A percentile compares a stretch with the other conserved stretches of the same genome.
Conservation (phyloP, 2,329 filamentous ascomycete species). For the Colletotrichum sublineola region DNA sequence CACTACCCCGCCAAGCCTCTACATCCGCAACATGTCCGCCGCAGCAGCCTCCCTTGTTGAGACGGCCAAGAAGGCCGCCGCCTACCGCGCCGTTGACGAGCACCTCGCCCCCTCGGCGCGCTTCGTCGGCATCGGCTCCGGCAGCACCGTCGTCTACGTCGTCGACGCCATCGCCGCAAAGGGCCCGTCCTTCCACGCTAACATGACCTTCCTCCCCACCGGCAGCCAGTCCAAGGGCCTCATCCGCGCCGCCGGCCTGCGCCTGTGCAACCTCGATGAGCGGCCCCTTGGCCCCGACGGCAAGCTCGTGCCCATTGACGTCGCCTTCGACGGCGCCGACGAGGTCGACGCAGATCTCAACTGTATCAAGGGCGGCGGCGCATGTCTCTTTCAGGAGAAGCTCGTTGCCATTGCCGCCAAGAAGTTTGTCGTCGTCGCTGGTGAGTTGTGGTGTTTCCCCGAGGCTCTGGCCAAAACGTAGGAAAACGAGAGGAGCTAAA, state of each 20-base stretch:
- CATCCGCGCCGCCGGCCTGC: constrained; percentile 83
- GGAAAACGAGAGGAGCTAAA: constrained; percentile 11
- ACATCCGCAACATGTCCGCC: constrained; percentile 52
- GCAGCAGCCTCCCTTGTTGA: constrained; percentile 67
- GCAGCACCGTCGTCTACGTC: constrained; percentile 86
- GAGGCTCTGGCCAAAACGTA: not conserved
- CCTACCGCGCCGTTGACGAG: constrained; percentile 79
- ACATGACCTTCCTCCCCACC: constrained; percentile 91
- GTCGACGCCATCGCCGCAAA: constrained; percentile 82
- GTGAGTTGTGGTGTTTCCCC: constrained; percentile 57
- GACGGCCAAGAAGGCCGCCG: constrained; percentile 80
- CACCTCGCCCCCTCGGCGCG: constrained; percentile 74
- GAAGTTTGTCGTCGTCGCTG: constrained; percentile 89
- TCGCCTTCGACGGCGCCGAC: constrained; percentile 96
- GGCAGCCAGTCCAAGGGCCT: constrained; percentile 91
- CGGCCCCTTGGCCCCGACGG: constrained; percentile 69
- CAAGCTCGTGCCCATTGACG: constrained; percentile 74
- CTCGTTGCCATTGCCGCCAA: constrained; percentile 87
- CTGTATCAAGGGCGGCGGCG: constrained; percentile 97
- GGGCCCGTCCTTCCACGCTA: constrained; percentile 63
- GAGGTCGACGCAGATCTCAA: constrained; percentile 96
- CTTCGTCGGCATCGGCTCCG: constrained; percentile 84
- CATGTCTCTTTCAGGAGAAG: constrained; percentile 98
- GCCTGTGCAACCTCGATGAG: constrained; percentile 82
- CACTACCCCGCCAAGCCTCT: constrained; percentile 20